phyloP scores from a whole-genome alignment of 2,329 filamentous ascomycete genomes.

The Ramularia collo-cygni region DNA sequence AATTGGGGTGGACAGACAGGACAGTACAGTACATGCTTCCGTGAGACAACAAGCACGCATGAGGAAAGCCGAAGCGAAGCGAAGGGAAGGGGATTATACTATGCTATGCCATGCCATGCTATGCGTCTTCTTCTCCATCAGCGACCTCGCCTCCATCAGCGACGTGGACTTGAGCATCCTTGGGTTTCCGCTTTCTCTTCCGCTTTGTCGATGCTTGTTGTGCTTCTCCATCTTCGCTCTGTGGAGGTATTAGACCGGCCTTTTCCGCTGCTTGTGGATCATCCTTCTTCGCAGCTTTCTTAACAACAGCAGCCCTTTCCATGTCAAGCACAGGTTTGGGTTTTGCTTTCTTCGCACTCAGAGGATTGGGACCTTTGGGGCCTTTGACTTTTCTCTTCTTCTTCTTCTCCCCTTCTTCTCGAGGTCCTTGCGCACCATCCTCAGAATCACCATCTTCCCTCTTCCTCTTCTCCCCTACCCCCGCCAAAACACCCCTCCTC shows the following conservation, averaged over 20 bases:
- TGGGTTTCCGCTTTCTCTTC: slow-evolving; percentile 19
- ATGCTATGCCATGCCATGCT: no score
- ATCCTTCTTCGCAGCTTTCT: slow-evolving; percentile 19
- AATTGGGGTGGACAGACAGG: no score
- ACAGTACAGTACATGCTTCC: no score
- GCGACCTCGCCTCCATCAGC: no score
- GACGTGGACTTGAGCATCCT: no score
- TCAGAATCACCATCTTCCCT: slow-evolving; percentile 24
- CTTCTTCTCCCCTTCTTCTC: slow-evolving; percentile 34
- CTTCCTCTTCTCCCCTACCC: slow-evolving; percentile 26
- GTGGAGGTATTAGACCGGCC: slow-evolving; percentile 4
- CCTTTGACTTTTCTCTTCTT: slow-evolving; percentile 55
- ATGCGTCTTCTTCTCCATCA: no score
- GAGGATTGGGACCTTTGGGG: slow-evolving; percentile 62
- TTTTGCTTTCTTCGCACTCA: slow-evolving; percentile 64
- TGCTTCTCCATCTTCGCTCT: slow-evolving; percentile 2
- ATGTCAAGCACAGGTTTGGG: slow-evolving; percentile 32
- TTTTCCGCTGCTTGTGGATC: slow-evolving; percentile 24
- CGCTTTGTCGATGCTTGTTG: slow-evolving; percentile 15
- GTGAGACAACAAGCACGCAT: no score
- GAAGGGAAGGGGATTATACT: no score
- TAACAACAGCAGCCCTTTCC: slow-evolving; percentile 7
- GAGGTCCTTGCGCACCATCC: slow-evolving; percentile 14
- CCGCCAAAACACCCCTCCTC: slow-evolving; percentile 15
- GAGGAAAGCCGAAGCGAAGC: no score